phyloP scores from a whole-genome alignment of 2,329 filamentous ascomycete genomes.

The Aspergillus fumigatiaffinis region DNA sequence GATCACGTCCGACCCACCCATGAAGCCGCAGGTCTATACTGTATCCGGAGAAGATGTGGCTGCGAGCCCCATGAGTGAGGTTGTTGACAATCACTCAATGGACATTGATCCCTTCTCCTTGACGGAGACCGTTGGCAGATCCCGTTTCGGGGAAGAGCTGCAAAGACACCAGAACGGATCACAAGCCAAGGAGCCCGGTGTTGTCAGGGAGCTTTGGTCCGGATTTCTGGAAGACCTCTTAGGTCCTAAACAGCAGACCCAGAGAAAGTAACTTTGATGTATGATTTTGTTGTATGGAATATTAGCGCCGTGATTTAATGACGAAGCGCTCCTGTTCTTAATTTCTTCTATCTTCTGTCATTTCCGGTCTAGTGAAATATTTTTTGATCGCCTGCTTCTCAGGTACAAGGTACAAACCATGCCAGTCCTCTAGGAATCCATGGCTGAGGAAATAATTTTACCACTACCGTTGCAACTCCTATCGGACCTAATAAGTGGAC shows the following conservation, averaged over 20 bases:
- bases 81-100: slow-evolving; percentile 53
- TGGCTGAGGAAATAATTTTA: not conserved
- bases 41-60: slow-evolving; percentile 46
- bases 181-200: slow-evolving; percentile 22
- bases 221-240: slow-evolving; percentile 37
- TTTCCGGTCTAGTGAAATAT: not conserved
- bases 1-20: slow-evolving; percentile 27
- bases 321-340: slow-evolving; percentile 1
- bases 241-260: slow-evolving; percentile 28
- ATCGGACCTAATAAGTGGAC: not conserved
- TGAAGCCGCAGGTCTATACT: slow-evolving; percentile 56
- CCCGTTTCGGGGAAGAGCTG: slow-evolving; percentile 33
- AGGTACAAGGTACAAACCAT: no score
- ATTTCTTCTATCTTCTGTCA: not conserved
- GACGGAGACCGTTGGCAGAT: slow-evolving; percentile 47
- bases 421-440: not conserved
- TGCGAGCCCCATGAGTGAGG: slow-evolving; percentile 55
- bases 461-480: not conserved
- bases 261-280: slow-evolving; percentile 15
- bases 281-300: slow-evolving; percentile 1
- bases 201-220: slow-evolving; percentile 33
- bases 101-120: slow-evolving; percentile 56
- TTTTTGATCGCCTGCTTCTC: no score
- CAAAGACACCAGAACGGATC: slow-evolving; percentile 32
- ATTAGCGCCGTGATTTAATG: slow-evolving; percentile 10